Conservation (phyloP, 495 filamentous ascomycete genomes). For the Aspergillus homomorphus region DNA sequence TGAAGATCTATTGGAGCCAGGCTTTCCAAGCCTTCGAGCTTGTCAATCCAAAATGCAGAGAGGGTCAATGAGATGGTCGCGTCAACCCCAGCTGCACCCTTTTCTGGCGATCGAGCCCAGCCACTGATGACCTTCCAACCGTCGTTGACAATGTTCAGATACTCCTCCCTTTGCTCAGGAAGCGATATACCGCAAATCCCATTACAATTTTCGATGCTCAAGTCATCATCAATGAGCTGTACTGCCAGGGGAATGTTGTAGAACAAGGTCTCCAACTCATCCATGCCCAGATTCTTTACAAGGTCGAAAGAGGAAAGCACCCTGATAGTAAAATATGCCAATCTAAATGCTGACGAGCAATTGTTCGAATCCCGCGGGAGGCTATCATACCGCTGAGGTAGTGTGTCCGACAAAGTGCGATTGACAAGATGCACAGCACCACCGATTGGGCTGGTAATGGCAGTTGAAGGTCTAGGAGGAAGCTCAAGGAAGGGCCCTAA, state of each 20-base stretch:
- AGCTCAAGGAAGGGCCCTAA: constrained; percentile 58
- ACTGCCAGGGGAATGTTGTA: constrained; percentile 51
- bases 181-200: constrained; percentile 48
- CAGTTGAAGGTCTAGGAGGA: constrained; percentile 58
- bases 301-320: constrained; percentile 45
- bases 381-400: constrained; percentile 24
- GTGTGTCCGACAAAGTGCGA: constrained; percentile 25
- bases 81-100: constrained; percentile 11
- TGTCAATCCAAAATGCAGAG: constrained; percentile 35
- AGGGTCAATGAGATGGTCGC: constrained; percentile 25
- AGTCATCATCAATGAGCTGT: constrained; percentile 61
- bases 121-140: constrained; percentile 52
- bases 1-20: constrained; percentile 37
- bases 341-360: constrained; percentile 67
- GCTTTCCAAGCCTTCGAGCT: constrained; percentile 30
- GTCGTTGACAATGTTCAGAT: constrained; percentile 57
- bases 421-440: constrained; percentile 67
- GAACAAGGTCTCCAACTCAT: constrained; percentile 38
- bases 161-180: constrained; percentile 54
- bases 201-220: constrained; percentile 56
- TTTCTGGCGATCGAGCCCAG: constrained; percentile 37
- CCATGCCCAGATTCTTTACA: constrained; percentile 25
- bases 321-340: constrained; percentile 62
- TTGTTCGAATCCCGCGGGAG: constrained; percentile 61
- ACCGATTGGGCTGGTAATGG: constrained; percentile 67